These are phyloP conservation scores for Sphagnum fallax DNA, from an alignment of 228 moss, liverwort and hornwort species.

Conservation along the genomic window DNA sequence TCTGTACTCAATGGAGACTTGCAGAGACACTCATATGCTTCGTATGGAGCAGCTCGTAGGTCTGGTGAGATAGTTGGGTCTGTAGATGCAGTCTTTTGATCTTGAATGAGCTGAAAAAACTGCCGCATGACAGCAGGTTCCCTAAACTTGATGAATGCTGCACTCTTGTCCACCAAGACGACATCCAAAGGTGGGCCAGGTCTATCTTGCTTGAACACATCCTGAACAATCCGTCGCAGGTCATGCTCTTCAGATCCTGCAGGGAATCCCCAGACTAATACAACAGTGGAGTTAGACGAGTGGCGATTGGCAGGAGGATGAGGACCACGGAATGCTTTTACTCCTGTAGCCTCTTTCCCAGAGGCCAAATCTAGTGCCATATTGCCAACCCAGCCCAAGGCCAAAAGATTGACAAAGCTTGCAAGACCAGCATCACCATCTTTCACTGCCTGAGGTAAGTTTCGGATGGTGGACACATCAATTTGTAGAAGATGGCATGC, in stretches of 20 bases:
- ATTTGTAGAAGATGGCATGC: constrained; percentile 70
- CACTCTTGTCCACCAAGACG: constrained; percentile 50
- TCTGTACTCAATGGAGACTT: constrained; percentile 57
- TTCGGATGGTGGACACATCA: constrained; percentile 45
- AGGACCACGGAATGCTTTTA: constrained; percentile 47
- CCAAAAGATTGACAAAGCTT: constrained; percentile 68
- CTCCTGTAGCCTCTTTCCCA: constrained; percentile 60
- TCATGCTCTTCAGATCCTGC: constrained; percentile 30
- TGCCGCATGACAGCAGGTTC: constrained; percentile 35
- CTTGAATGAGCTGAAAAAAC: constrained; percentile 49
- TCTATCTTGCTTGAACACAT: constrained; percentile 40
- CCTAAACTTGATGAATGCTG: constrained; percentile 68
- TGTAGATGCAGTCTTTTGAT: background rate
- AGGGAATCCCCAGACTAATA: constrained; percentile 77
- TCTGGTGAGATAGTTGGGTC: constrained; percentile 10
- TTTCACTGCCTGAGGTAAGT: constrained; percentile 32
- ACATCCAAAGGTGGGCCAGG: constrained; percentile 36
- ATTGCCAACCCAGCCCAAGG: constrained; percentile 66
- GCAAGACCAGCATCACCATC: constrained; percentile 45
- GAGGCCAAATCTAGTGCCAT: constrained; percentile 62
- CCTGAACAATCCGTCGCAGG: constrained; percentile 54
- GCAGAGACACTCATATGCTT: constrained; percentile 69
- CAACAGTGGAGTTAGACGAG: constrained; percentile 22
- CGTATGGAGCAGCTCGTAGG: constrained; percentile 65
- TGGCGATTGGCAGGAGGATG: constrained; percentile 21